These are phyloP conservation scores for Tripterygium wilfordii DNA, from an alignment of 177 flowering plant genomes.

Conservation along the genomic window DNA sequence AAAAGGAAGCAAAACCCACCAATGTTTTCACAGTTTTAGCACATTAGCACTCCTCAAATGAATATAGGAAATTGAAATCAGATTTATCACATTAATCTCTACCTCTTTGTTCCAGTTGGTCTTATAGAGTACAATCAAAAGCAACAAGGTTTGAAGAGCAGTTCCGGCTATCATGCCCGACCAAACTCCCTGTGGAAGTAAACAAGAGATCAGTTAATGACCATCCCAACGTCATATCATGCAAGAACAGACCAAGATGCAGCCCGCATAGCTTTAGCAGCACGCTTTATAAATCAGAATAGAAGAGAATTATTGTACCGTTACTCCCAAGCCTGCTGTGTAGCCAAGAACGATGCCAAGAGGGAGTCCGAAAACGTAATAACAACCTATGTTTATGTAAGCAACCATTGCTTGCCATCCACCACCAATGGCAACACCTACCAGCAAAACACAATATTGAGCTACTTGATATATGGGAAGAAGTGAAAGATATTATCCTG, in stretches of 20 bases:
- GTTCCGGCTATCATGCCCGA: conserved; percentile 53
- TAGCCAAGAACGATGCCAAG: conserved; percentile 47
- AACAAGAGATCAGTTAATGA: neutral
- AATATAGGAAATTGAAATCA: too few species aligned
- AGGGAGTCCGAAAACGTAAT: conserved; percentile 48
- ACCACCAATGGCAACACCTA: conserved; percentile 59
- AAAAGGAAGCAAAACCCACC: too few species aligned
- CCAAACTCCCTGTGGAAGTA: conserved; percentile 46
- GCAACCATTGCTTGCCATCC: conserved; percentile 66
- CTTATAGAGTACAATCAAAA: conserved; percentile 32
- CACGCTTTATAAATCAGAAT: neutral
- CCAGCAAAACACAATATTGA: neutral
- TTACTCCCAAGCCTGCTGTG: conserved; percentile 30
- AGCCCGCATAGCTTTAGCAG: neutral
- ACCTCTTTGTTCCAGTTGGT: conserved; percentile 67
- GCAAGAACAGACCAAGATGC: neutral
- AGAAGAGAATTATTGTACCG: conserved; percentile 20
- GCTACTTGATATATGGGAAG: neutral
- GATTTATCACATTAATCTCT: neutral
- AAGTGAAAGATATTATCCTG: too few species aligned
- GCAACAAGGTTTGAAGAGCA: conserved; percentile 47
- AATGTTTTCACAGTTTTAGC: too few species aligned
- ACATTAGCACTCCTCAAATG: too few species aligned
- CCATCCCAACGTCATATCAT: too few species aligned
- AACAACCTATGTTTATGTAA: conserved; percentile 44